Evolutionary conservation across 2,329 filamentous ascomycete genomes (phyloP), one percentile per base, ranked within the genome.

Genomic region (Botryotinia calthae): DNA sequence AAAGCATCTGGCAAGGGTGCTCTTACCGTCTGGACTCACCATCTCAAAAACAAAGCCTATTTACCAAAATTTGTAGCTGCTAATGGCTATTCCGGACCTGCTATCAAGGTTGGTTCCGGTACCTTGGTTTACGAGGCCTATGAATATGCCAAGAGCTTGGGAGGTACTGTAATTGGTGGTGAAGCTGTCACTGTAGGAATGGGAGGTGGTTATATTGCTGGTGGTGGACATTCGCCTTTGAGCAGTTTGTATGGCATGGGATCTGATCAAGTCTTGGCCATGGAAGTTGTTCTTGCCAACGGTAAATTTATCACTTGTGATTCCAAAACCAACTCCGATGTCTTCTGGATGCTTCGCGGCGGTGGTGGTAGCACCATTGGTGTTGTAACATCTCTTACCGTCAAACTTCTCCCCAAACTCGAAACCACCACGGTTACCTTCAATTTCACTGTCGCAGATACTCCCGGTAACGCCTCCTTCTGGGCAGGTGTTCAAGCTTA

Each of bases 211-310:
- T 92, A 88, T 65, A 82, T 85, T 4, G 87, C 88, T 31, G 89
- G 88, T 0, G 89, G 87, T 2, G 90, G 90, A 0, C 89, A 92
- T 78, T 87, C 85, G 0, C 79, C 87, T 2, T 80, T 91, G 4
- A 80, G 82, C 0, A 85, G 87, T 0, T 81, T 81, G 2, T 86
- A 86, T 72, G 90, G 90, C 0, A 81, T 92, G 42, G 89, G 82
- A 1, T 88, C 87, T 0, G 90, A 92, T 76, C 86, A 91, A 54
- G 74, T 76, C 63, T 72, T 76, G 44, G 75, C 70, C 1, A 74
- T 73, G 64, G 76, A 81, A 40, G 74, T 77, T 44, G 74, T 79
- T 46, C 67, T 73, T n/a, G 73, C 77, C 12, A 69, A 73, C 66
- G 77, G 77, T 4, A 18, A 73, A 61, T 76, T 79, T 14, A 67